Percentiles rank a stretch among this genome's conserved stretches.
Conservation (phyloP, 805 yeast species). For the Phaffomyces thermotolerans region DNA sequence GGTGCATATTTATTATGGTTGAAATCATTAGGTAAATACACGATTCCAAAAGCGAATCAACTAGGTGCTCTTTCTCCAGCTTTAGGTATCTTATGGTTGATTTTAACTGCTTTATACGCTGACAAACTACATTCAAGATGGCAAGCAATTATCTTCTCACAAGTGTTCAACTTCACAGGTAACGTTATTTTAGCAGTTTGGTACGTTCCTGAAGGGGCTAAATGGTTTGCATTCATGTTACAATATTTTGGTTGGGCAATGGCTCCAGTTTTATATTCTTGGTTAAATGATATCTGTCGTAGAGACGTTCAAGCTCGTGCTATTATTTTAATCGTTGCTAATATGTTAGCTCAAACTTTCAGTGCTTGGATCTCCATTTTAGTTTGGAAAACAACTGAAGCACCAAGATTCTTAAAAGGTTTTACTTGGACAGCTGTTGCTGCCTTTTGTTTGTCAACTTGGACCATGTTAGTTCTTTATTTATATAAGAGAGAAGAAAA, state of each 20-base stretch:
- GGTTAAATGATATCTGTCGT: constrained; percentile 53
- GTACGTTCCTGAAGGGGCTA: constrained; percentile 44
- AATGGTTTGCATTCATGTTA: constrained; percentile 47
- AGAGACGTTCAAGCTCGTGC: constrained; percentile 47
- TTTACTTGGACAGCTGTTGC: constrained; percentile 30
- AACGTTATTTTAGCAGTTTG: constrained; percentile 43
- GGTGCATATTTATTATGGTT: constrained; percentile 44
- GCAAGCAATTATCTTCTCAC: constrained; percentile 36
- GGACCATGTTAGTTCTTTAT: constrained; percentile 10
- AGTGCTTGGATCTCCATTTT: constrained; percentile 40
- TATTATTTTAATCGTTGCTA: constrained; percentile 33
- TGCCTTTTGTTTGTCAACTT: constrained; percentile 16
- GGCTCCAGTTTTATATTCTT: constrained; percentile 31
- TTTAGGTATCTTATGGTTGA: constrained; percentile 15
- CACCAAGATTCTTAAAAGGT: constrained; percentile 50
- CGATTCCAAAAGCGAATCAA: constrained; percentile 33
- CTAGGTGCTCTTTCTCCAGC: constrained; percentile 36
- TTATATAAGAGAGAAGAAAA: constrained; percentile 33
- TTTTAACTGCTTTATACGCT: constrained; percentile 9
- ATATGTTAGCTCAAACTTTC: constrained; percentile 45
- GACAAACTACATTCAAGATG: constrained; percentile 34
- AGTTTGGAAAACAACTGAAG: constrained; percentile 34
- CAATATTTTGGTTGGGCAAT: constrained; percentile 1
- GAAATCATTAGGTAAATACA: constrained; percentile 33
- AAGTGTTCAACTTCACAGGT: constrained; percentile 40